Base-by-base conservation (phyloP, 1,284 basidiomycete genomes). In the Cutaneotrichosporon daszewskae region DNA sequence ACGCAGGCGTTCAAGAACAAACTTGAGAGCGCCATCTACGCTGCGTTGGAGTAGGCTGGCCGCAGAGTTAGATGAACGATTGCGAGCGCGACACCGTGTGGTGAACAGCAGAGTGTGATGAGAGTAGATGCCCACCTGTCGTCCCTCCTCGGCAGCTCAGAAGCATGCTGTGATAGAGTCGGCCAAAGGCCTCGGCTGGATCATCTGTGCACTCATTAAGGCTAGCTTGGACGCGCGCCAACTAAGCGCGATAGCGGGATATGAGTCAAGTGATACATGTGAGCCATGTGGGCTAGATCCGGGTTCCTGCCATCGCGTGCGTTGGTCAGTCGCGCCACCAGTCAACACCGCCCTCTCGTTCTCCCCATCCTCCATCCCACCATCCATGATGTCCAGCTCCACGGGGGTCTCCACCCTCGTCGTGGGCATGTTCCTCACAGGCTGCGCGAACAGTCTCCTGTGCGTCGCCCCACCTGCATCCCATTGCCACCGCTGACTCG, bases 351-450 rank as follows among this genome's bases (percentile, higher is more conserved):
- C 12, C 33, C 18, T 12, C 40, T 24, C 40, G 20, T 22, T 22
- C 17, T 16, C 26, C 13, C 31, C 19, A 37, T 10, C 36, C 20
- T 23, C 18, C 25, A n/a, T 20, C 16, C 29, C n/a, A 19, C 12
- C 34, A 37, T 17, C 18, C 42, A 43, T 34, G 14, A 50, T 42
- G 37, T 37, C 40, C 23, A 25, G 26, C 16, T 32, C 37, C 32
- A 48, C 34, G 43, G 43, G 40, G 40, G 43, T 45, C 12, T 36
- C 43, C 20, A 45, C 50, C 32, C 62, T 76, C 25, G 73, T 76
- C 19, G 63, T 57, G 19, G 74, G 74, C 43, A 76, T 76, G 75
- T 72, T 76, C 46, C 52, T 74, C 27, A 73, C 74, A 6, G 76
- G 76, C 27, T 75, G 66, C 36, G 68, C 71, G 14, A 73, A 73